Evolutionary conservation across 2,329 filamentous ascomycete species (phyloP).

Genomic region (Botrytis pseudocinerea): DNA sequence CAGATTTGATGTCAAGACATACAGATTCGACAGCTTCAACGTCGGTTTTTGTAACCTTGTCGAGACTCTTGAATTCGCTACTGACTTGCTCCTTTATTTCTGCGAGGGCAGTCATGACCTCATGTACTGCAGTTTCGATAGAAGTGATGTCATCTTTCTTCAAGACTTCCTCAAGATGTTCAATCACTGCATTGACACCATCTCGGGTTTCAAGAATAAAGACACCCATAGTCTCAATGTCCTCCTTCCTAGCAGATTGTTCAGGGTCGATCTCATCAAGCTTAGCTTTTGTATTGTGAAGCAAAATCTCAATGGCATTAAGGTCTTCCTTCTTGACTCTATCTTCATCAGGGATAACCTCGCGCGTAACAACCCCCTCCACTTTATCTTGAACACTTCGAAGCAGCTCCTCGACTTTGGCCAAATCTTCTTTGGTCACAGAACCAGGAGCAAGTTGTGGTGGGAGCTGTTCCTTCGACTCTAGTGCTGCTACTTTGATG

Average conservation of each 20-base stretch:
- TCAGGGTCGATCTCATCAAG: conserved; percentile 81
- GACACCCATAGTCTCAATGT: conserved; percentile 53
- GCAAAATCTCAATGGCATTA: conserved; percentile 84
- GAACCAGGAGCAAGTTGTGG: conserved; percentile 45
- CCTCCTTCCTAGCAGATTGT: conserved; percentile 65
- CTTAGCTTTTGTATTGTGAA: conserved; percentile 85
- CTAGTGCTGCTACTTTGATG: conserved; percentile 79
- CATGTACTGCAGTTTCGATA: conserved; percentile 75
- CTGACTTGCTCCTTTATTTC: conserved; percentile 59
- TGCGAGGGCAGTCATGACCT: conserved; percentile 73
- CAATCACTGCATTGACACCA: conserved; percentile 63
- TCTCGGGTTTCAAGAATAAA: conserved; percentile 76
- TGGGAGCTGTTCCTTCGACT: conserved; percentile 52
- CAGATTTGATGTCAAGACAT: conserved; percentile 80
- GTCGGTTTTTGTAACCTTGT: conserved; percentile 76
- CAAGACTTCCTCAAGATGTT: conserved; percentile 68
- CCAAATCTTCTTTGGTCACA: conserved; percentile 55
- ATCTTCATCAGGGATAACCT: conserved; percentile 44
- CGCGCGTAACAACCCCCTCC: conserved; percentile 50
- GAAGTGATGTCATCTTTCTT: conserved; percentile 77
- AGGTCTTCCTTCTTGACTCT: conserved; percentile 78
- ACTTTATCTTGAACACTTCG: conserved; percentile 59
- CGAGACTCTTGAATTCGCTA: conserved; percentile 48
- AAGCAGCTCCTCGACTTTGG: conserved; percentile 55
- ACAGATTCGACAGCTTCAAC: conserved; percentile 78